Evolutionary conservation across 2,329 filamentous ascomycete genomes (phyloP).

Genomic region (Fusarium nelsonii): DNA sequence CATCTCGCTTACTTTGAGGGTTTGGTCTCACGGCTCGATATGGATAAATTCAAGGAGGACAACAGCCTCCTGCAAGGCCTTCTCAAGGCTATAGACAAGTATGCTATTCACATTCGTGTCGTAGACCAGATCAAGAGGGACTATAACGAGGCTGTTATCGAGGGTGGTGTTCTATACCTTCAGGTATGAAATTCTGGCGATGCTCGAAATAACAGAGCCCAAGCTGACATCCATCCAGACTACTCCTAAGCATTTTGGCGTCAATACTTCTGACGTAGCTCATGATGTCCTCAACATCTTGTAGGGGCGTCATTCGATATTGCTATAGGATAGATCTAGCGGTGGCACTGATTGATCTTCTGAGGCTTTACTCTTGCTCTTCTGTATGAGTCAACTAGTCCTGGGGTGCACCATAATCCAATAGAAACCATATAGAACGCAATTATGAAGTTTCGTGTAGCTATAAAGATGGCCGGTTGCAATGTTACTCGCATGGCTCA

Average conservation of each 20-base stretch:
- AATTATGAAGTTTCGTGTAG: not conserved
- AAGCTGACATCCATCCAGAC: constrained; percentile 47
- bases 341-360: not conserved
- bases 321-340: not conserved
- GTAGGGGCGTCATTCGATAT: constrained; percentile 27
- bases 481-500: not conserved
- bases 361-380: not conserved
- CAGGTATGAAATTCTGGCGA: constrained; percentile 53
- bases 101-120: constrained; percentile 59
- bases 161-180: constrained; percentile 64
- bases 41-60: constrained; percentile 61
- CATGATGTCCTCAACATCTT: constrained; percentile 54
- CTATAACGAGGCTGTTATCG: constrained; percentile 62
- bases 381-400: too few relatives aligned
- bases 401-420: too few relatives aligned
- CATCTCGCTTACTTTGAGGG: constrained; percentile 59
- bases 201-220: not conserved
- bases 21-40: constrained; percentile 56
- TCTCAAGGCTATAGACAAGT: constrained; percentile 59
- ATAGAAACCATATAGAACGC: too few relatives aligned
- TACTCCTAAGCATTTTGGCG: constrained; percentile 52
- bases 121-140: constrained; percentile 57
- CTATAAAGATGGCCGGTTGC: not conserved
- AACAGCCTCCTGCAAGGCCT: constrained; percentile 64
- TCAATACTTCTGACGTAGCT: constrained; percentile 53